Evolutionary conservation across 495 filamentous ascomycete genomes (phyloP).

Genomic region (Neurospora sublineolata): DNA sequence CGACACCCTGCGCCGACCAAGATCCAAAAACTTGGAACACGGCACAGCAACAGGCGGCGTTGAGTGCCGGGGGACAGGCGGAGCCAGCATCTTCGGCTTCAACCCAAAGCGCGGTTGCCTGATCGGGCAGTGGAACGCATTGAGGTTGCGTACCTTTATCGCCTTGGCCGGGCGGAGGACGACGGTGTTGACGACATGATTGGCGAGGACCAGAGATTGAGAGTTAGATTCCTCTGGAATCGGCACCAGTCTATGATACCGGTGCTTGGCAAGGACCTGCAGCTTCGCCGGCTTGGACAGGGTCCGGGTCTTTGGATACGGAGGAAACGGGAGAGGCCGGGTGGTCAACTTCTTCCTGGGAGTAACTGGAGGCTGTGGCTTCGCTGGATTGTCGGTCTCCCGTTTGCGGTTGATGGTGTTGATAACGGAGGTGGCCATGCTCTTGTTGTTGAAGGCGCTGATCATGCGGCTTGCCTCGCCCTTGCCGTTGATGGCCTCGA

Average conservation of each 20-base stretch:
- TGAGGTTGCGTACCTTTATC: background rate
- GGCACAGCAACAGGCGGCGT: background rate
- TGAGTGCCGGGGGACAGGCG: background rate
- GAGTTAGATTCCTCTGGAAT: background rate
- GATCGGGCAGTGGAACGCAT: background rate
- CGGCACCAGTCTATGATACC: background rate
- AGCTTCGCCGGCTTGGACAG: background rate
- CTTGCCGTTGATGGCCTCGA: background rate
- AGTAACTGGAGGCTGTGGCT: background rate
- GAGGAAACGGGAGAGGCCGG: too few relatives aligned
- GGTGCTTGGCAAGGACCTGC: background rate
- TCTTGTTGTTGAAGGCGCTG: background rate
- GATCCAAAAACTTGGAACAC: background rate
- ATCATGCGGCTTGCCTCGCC: background rate
- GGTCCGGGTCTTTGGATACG: background rate
- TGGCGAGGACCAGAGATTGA: background rate
- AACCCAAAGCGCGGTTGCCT: background rate
- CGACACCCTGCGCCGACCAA: background rate
- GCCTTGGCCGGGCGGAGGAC: background rate
- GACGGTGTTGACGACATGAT: rapidly evolving
- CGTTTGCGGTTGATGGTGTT: background rate
- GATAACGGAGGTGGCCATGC: background rate
- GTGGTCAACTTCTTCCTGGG: background rate
- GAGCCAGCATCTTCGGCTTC: background rate
- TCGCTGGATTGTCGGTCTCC: rapidly evolving